A percentile compares a stretch with the other conserved stretches of the same genome.
Conservation (phyloP, 2,329 filamentous ascomycete genomes). For the Fusarium pseudoanthophilum region DNA sequence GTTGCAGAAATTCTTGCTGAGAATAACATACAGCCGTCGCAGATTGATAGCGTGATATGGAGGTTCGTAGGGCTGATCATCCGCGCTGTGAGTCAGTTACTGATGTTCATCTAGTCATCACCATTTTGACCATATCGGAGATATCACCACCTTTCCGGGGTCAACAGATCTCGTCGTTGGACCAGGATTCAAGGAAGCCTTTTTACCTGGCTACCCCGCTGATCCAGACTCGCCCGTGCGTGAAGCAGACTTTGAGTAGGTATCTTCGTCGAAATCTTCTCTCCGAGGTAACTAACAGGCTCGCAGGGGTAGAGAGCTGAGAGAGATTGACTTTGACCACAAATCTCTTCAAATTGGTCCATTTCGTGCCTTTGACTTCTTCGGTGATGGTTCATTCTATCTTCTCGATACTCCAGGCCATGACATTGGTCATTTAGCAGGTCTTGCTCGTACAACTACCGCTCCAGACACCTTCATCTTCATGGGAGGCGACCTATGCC, state of each 20-base stretch:
- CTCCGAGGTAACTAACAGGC: accelerated
- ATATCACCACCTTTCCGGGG: constrained; percentile 21
- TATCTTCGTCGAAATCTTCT: accelerated
- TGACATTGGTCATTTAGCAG: constrained; percentile 14
- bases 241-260: constrained; percentile 24
- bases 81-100: accelerated
- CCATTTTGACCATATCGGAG: constrained; percentile 31
- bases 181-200: constrained; percentile 20
- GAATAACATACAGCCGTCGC: background rate
- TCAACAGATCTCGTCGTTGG: constrained; percentile 27
- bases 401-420: constrained; percentile 29
- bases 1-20: constrained; percentile 15
- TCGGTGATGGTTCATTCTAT: constrained; percentile 27
- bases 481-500: constrained; percentile 21
- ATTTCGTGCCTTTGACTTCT: constrained; percentile 28
- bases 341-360: background rate
- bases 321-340: constrained; percentile 19
- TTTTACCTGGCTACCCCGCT: constrained; percentile 26
- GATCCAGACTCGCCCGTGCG: background rate
- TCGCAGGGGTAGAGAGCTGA: background rate
- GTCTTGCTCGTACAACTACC: constrained; percentile 19
- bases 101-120: background rate
- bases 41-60: constrained; percentile 29
- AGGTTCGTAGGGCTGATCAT: background rate
- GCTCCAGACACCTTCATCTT: background rate